A percentile compares a stretch with the other conserved stretches of the same genome.
These are phyloP conservation scores for Talaromyces ruber DNA, from an alignment of 495 filamentous ascomycete species.

Conservation along the genomic window DNA sequence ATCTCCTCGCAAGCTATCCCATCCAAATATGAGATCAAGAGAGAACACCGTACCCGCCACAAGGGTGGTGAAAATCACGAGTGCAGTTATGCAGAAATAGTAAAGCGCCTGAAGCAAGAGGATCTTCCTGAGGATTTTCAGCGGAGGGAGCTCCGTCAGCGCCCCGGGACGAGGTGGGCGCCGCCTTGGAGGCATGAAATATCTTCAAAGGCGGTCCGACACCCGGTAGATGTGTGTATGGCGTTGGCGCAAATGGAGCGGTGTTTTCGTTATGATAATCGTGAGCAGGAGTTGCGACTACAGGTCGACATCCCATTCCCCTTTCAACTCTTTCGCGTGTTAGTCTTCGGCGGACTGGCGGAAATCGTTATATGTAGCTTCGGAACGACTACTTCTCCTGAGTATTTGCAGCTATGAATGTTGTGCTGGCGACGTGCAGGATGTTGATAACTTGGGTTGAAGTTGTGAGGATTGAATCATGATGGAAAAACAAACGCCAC, in stretches of 20 bases:
- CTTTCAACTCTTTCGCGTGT: neutral
- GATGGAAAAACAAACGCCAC: conserved; percentile 18
- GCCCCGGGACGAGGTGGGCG: conserved; percentile 72
- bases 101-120: conserved; percentile 73
- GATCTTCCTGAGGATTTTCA: conserved; percentile 84
- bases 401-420: neutral
- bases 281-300: neutral
- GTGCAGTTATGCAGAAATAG: conserved; percentile 63
- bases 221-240: neutral
- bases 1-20: conserved; percentile 78
- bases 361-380: neutral
- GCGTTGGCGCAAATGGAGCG: neutral
- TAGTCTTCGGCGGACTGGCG: neutral
- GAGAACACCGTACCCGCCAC: conserved; percentile 69
- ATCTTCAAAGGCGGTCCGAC: neutral
- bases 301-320: neutral
- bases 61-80: conserved; percentile 83
- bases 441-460: neutral
- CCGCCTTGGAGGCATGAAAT: conserved; percentile 65
- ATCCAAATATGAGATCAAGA: conserved; percentile 66
- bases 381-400: neutral
- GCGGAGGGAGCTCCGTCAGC: conserved; percentile 70
- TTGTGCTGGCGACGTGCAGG: neutral
- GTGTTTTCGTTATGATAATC: neutral
- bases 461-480: neutral